Evolutionary conservation across 495 filamentous ascomycete genomes (phyloP), one percentile per base, ranked within the genome.

Genomic region (Halenospora varia): DNA sequence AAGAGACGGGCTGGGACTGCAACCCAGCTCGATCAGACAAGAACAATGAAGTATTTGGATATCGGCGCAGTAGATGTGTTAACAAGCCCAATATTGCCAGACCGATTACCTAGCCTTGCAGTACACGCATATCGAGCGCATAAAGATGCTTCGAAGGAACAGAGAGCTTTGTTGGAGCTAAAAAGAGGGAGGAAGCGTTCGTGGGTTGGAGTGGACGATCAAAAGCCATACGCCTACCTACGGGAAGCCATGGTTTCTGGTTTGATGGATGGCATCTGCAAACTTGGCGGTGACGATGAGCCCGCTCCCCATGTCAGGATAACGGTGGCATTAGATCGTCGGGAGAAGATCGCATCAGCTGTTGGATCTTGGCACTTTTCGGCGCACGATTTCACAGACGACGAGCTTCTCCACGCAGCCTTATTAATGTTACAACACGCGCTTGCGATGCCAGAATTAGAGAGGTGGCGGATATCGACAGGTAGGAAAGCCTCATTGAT

Each of bases 241-340:
- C 78, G 90, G 63, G 92, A 96, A 76, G 75, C 71, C 50, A 89
- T 88, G 89, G 93, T 97, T 20, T 93, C 90, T 1, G 89, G 83
- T 59, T 79, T 98, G 45, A 95, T 97, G 89, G 85, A 83, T 61
- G 84, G 90, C 29, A 97, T 98, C 41, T 96, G 93, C 72, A 89
- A 86, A 53, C 69, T 82, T 72, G 67, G 77, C 72, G 50, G 77
- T 73, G 76, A 80, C 51, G 58, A 66, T 25, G 73, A 78, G 25
- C 69, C 67, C 51, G 66, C 76, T 52, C 69, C 58, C 44, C 67
- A 66, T 51, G 69, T 75, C 25, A 74, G 69, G 53, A 68, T 77
- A 58, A 70, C 75, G 0, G 68, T 94, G 25, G 64, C 75, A 1
- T 65, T 77, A 11, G 79, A 85, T 29, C 82, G 83, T 23, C 78